These are phyloP conservation scores for Triticum dicoccoides DNA, from an alignment of 176 grass and related monocot species.

Conservation along the genomic window DNA sequence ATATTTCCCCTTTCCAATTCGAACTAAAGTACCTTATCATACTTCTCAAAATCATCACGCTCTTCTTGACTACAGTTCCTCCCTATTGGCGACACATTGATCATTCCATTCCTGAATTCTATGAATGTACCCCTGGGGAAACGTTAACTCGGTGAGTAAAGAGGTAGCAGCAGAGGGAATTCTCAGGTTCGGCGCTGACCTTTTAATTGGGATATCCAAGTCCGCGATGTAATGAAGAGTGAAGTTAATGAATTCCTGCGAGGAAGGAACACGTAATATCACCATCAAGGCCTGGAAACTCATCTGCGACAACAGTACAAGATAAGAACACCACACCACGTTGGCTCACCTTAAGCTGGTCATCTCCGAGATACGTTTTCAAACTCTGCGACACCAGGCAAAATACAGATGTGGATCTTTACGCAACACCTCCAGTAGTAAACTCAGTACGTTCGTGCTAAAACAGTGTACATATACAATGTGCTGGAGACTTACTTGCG, in stretches of 20 bases:
- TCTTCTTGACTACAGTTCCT: constrained; percentile 92
- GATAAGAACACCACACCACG: neutral
- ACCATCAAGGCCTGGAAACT: neutral
- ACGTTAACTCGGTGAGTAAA: constrained; percentile 16
- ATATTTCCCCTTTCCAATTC: neutral
- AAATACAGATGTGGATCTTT: neutral
- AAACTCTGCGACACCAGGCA: constrained; percentile 52
- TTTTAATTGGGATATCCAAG: constrained; percentile 91
- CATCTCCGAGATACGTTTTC: constrained; percentile 75
- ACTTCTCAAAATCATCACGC: constrained; percentile 82
- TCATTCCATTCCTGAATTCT: constrained; percentile 82
- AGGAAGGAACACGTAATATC: neutral
- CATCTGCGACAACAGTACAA: too few relatives aligned
- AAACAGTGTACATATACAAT: neutral
- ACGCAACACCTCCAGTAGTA: neutral
- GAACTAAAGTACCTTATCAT: constrained; percentile 57
- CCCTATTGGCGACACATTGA: constrained; percentile 89
- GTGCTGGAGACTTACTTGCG: constrained; percentile 41
- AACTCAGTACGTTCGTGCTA: neutral
- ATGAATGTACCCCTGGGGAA: constrained; percentile 77
- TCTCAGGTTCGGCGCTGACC: constrained; percentile 30
- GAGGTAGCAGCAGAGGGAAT: neutral
- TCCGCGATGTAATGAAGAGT: constrained; percentile 94
- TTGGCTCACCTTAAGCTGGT: constrained; percentile 69
- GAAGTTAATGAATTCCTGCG: constrained; percentile 93